Conservation (phyloP, 2,329 filamentous ascomycete genomes). For the Sarocladiaceae sp. region DNA sequence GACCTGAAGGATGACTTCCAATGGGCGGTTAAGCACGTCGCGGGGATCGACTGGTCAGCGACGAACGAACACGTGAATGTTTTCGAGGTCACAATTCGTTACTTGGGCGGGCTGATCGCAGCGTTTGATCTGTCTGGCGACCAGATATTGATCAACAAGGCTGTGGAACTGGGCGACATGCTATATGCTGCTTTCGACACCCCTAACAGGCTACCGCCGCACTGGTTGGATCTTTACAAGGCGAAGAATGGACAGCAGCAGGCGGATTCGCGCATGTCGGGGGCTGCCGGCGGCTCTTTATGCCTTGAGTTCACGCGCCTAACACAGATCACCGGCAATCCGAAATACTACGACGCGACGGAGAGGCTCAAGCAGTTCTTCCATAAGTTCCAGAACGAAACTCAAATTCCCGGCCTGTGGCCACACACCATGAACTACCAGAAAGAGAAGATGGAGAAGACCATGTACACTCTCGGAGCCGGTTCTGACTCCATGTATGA, state of each 20-base stretch:
- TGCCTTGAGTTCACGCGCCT: conserved; percentile 72
- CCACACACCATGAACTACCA: conserved; percentile 60
- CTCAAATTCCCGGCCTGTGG: conserved; percentile 69
- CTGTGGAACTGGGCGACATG: conserved; percentile 48
- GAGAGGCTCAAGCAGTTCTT: conserved; percentile 69
- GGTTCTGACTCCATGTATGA: conserved; percentile 51
- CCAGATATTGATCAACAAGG: conserved; percentile 43
- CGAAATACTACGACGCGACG: conserved; percentile 73
- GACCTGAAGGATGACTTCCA: conserved; percentile 52
- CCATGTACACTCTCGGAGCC: conserved; percentile 38
- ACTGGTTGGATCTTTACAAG: conserved; percentile 38
- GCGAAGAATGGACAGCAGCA: conserved; percentile 33
- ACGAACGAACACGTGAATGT: conserved; percentile 43
- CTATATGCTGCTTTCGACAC: conserved; percentile 52
- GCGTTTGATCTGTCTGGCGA: conserved; percentile 49
- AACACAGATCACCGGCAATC: conserved; percentile 66
- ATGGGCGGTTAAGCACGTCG: conserved; percentile 42
- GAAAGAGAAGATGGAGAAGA: conserved; percentile 40
- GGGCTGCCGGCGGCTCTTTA: conserved; percentile 57
- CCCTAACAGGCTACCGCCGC: conserved; percentile 46
- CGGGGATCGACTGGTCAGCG: conserved; percentile 51
- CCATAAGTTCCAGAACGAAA: conserved; percentile 59
- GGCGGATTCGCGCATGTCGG: conserved; percentile 32
- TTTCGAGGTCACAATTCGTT: conserved; percentile 61
- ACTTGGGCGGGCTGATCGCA: conserved; percentile 47